phyloP scores from a whole-genome alignment of 352 stramenopile species.

The Globisporangium echinulatum region DNA sequence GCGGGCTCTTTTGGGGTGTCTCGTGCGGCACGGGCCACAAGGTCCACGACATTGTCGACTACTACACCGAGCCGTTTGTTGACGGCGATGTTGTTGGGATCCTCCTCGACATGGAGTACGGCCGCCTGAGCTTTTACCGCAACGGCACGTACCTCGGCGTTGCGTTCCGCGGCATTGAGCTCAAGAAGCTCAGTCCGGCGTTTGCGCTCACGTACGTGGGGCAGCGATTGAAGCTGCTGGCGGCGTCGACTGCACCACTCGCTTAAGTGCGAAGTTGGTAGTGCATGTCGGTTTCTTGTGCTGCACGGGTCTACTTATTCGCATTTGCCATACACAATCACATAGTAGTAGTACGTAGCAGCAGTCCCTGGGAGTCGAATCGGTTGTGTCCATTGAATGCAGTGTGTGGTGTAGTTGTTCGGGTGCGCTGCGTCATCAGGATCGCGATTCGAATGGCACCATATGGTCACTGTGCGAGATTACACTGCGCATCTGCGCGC shows the following conservation, averaged over 20 bases:
- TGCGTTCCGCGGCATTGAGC: conserved; percentile 54
- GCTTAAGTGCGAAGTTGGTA: conserved; percentile 4
- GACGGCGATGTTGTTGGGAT: conserved; percentile 71
- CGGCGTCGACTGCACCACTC: conserved; percentile 44
- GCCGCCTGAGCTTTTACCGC: conserved; percentile 70
- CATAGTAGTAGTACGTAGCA: not conserved
- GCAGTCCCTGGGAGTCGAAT: no score
- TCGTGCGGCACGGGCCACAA: conserved; percentile 76
- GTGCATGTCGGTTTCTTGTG: no score
- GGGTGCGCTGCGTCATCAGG: not conserved
- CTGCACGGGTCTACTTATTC: not conserved
- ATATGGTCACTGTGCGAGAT: not conserved
- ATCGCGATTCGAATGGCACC: not conserved
- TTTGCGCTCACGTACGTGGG: conserved; percentile 68
- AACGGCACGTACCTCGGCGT: conserved; percentile 72
- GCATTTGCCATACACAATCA: not conserved
- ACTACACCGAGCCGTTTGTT: conserved; percentile 63
- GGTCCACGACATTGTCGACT: conserved; percentile 63
- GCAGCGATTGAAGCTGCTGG: conserved; percentile 59
- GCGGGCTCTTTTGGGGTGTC: conserved; percentile 67
- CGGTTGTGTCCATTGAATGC: not conserved
- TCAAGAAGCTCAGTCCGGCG: conserved; percentile 53
- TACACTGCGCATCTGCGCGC: not conserved
- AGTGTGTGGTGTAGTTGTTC: not conserved
- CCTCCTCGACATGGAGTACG: conserved; percentile 71